Conservation (phyloP, 352 stramenopile species). For the Globisporangium camurandrum region DNA sequence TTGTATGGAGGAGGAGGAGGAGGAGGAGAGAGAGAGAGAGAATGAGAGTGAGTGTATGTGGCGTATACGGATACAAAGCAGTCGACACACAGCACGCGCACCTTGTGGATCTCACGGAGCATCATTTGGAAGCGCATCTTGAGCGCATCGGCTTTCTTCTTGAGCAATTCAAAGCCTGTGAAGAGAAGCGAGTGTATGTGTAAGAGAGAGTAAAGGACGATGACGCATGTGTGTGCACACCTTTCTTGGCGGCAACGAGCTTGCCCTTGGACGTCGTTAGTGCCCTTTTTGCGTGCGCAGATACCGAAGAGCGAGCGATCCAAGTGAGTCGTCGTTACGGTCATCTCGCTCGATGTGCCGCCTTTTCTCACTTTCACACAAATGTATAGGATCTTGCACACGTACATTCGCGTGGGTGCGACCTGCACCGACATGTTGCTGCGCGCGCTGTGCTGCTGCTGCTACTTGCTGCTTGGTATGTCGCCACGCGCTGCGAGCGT, state of each 20-base stretch:
- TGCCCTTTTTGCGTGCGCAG: conserved; percentile 33
- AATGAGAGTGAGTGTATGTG: conserved; percentile 19
- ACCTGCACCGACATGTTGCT: conserved; percentile 44
- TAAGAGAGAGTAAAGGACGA: neutral
- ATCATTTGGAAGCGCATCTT: conserved; percentile 94
- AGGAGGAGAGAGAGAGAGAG: neutral
- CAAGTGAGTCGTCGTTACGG: no score
- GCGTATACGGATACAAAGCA: neutral
- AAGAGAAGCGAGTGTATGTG: neutral
- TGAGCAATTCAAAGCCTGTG: conserved; percentile 77
- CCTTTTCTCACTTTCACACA: neutral
- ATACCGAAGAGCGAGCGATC: neutral
- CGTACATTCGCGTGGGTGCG: conserved; percentile 77
- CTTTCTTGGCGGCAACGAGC: conserved; percentile 80
- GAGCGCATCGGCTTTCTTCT: conserved; percentile 99
- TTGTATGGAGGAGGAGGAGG: neutral
- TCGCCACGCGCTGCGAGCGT: neutral
- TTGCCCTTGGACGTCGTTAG: conserved; percentile 83
- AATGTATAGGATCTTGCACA: neutral
- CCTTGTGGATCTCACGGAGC: conserved; percentile 84
- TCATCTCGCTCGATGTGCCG: neutral
- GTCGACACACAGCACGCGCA: conserved; percentile 4
- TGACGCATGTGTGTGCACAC: conserved; percentile 28
- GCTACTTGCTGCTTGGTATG: neutral
- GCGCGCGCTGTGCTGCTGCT: neutral